Evolutionary conservation across 768 basidiomycete genomes (phyloP).

Genomic region (Wakefieldia striispora): DNA sequence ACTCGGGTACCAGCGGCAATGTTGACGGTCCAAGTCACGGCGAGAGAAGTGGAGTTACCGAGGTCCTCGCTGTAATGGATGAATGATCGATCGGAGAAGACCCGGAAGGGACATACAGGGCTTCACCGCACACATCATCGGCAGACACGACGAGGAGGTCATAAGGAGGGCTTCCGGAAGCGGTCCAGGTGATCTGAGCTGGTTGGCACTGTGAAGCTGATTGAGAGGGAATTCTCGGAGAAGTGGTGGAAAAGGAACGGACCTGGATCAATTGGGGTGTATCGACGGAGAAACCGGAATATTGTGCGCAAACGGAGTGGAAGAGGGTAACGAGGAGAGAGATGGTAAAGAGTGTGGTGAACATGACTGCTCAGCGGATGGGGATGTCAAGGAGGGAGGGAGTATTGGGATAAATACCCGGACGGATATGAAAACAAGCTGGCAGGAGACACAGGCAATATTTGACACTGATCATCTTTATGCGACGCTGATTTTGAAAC

Average conservation of each 20-base stretch:
- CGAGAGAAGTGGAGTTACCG: constrained; percentile 48
- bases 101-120: constrained; percentile 46
- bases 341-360: constrained; percentile 73
- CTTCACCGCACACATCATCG: constrained; percentile 54
- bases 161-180: constrained; percentile 45
- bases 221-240: neutral
- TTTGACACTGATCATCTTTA: constrained; percentile 8
- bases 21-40: constrained; percentile 38
- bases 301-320: constrained; percentile 46
- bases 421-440: constrained; percentile 15
- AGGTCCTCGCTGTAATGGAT: constrained; percentile 50
- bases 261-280: constrained; percentile 58
- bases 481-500: constrained; percentile 17
- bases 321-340: constrained; percentile 62
- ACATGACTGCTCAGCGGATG: constrained; percentile 48
- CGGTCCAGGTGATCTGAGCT: constrained; percentile 51
- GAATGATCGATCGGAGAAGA: neutral
- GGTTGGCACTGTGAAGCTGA: constrained; percentile 47
- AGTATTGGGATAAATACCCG: constrained; percentile 17
- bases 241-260: constrained; percentile 2
- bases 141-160: constrained; percentile 54
- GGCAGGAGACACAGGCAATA: neutral
- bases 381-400: neutral
- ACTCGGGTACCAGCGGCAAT: constrained; percentile 49
- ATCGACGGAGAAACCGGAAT: constrained; percentile 44